Conservation (phyloP, 2,329 filamentous ascomycete species). For the Lecanicillium sp. region DNA sequence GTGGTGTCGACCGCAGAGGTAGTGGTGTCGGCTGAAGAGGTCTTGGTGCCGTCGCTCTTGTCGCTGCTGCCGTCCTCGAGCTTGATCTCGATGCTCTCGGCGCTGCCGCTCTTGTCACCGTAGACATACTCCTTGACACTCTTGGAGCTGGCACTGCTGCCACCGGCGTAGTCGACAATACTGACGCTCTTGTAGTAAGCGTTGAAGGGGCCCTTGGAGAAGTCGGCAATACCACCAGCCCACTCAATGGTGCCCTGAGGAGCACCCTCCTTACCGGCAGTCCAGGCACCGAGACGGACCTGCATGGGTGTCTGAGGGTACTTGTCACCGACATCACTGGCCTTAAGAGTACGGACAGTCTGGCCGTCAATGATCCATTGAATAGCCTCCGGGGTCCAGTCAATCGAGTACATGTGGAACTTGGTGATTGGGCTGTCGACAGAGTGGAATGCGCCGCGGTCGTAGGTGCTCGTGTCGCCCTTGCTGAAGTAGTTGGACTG, state of each 20-base stretch:
- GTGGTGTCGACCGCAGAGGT: slow-evolving; percentile 13
- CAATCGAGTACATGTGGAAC: slow-evolving; percentile 58
- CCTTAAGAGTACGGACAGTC: slow-evolving; percentile 52
- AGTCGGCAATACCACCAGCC: slow-evolving; percentile 58
- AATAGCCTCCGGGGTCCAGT: slow-evolving; percentile 58
- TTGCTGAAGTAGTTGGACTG: slow-evolving; percentile 85
- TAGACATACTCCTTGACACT: slow-evolving; percentile 45
- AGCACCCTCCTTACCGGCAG: slow-evolving; percentile 49
- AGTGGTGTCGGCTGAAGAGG: slow-evolving; percentile 16
- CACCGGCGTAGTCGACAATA: slow-evolving; percentile 47
- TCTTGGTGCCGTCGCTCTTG: slow-evolving; percentile 24
- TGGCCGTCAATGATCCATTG: slow-evolving; percentile 58
- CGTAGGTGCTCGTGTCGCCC: slow-evolving; percentile 61
- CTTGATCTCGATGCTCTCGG: slow-evolving; percentile 41
- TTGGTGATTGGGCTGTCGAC: slow-evolving; percentile 49
- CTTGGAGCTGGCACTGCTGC: slow-evolving; percentile 26
- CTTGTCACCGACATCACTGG: slow-evolving; percentile 42
- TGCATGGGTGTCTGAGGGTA: slow-evolving; percentile 71
- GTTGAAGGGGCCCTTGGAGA: slow-evolving; percentile 41
- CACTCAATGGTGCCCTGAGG: slow-evolving; percentile 62
- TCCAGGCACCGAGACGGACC: slow-evolving; percentile 62
- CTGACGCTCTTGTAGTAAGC: slow-evolving; percentile 49
- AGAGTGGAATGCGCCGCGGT: slow-evolving; percentile 57
- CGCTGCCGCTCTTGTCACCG: slow-evolving; percentile 38
- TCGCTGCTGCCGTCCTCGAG: slow-evolving; percentile 11